A percentile compares a stretch with the other conserved stretches of the same genome.
Conservation (phyloP, 2,329 filamentous ascomycete genomes). For the Graphilbum sp. region DNA sequence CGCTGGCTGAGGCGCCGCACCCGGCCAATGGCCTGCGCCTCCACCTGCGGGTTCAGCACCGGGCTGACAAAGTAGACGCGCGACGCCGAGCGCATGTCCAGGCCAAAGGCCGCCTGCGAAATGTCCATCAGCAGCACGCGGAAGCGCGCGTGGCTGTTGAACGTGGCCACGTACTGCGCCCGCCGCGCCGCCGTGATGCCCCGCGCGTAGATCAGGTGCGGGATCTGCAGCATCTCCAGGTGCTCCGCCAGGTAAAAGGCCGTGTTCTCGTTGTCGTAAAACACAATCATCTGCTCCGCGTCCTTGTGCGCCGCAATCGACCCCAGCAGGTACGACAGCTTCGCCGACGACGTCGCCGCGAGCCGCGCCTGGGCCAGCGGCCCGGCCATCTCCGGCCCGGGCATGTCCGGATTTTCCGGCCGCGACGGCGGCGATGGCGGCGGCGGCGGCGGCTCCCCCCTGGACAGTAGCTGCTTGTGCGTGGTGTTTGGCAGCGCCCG, state of each 20-base stretch:
- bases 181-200: conserved; percentile 43
- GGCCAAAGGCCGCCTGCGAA: conserved; percentile 71
- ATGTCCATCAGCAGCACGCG: conserved; percentile 80
- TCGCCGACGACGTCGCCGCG: conserved; percentile 70
- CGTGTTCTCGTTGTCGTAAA: conserved; percentile 78
- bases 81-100: conserved; percentile 71
- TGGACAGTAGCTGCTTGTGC: no score
- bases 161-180: conserved; percentile 61
- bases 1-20: conserved; percentile 76
- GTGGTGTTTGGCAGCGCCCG: no score
- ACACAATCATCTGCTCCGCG: conserved; percentile 75
- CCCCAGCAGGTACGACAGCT: conserved; percentile 73
- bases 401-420: conserved; percentile 5
- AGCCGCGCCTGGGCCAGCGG: conserved; percentile 44
- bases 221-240: conserved; percentile 53
- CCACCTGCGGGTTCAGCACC: conserved; percentile 68
- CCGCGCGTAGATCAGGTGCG: conserved; percentile 52
- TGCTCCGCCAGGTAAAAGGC: conserved; percentile 75
- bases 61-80: conserved; percentile 82
- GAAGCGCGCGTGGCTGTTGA: conserved; percentile 51
- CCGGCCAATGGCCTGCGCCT: conserved; percentile 83
- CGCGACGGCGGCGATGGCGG: no score
- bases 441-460: no score
- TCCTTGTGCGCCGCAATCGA: conserved; percentile 50
- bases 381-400: conserved; percentile 17